These are phyloP conservation scores for Dactylorhiza incarnata DNA, from an alignment of 106 monocot genomes.

Conservation along the genomic window DNA sequence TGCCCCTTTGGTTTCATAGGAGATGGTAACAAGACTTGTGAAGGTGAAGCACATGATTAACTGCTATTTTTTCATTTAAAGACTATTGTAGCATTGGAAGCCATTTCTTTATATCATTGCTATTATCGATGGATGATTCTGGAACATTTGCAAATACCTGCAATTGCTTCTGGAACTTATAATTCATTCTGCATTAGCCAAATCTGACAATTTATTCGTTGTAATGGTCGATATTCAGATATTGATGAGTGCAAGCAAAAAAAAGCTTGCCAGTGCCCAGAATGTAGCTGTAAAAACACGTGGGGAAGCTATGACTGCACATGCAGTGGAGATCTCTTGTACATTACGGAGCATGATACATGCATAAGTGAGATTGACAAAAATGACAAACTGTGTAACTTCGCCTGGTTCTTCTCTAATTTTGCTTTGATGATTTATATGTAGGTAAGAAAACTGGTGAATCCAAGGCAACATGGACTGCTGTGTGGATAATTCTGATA, in stretches of 20 bases:
- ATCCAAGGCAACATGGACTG: conserved; percentile 62
- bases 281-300: conserved; percentile 69
- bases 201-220: not conserved
- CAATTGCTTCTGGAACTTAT: not conserved
- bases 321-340: conserved; percentile 57
- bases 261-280: conserved; percentile 67
- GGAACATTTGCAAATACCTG: not conserved
- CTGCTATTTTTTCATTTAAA: not conserved
- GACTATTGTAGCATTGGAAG: not conserved
- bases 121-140: not conserved
- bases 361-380: conserved; percentile 49
- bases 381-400: not conserved
- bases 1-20: conserved; percentile 85
- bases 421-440: conserved; percentile 10
- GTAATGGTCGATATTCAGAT: conserved; percentile 22
- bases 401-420: conserved; percentile 4
- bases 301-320: conserved; percentile 68
- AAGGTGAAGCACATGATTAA: conserved; percentile 34
- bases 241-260: conserved; percentile 72
- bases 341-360: conserved; percentile 73
- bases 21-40: conserved; percentile 69
- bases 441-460: conserved; percentile 67
- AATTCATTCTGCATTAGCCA: not conserved
- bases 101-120: not conserved
- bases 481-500: conserved; percentile 60